Percentiles rank a stretch among this genome's conserved stretches.
Conservation (phyloP, 306 rosid genomes). For the Herpetospermum pedunculosum region DNA sequence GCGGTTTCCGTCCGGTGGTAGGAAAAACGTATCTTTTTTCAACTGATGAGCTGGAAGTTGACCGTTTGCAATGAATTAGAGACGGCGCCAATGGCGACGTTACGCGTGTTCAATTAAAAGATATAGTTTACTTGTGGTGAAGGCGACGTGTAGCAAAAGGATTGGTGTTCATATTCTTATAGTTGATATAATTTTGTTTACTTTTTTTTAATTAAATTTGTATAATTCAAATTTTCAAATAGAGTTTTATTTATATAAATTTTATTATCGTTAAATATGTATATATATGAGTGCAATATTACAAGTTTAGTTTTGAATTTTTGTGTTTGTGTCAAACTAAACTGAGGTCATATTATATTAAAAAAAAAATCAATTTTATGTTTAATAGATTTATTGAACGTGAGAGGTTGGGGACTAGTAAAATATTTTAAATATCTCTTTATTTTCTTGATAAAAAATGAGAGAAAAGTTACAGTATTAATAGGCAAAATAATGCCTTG, state of each 20-base stretch:
- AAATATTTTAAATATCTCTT: too few species aligned
- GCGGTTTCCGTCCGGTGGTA: background rate
- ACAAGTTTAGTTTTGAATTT: too few species aligned
- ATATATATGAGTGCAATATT: too few species aligned
- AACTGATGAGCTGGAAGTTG: constrained; percentile 11
- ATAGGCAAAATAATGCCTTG: too few species aligned
- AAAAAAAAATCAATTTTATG: too few species aligned
- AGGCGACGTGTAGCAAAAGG: background rate
- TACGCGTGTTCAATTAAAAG: background rate
- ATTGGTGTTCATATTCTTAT: background rate
- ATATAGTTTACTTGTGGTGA: background rate
- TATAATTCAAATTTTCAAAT: background rate
- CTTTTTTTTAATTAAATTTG: background rate
- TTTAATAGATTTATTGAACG: too few species aligned
- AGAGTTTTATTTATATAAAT: background rate
- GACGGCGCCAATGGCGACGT: background rate
- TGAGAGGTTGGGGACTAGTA: too few species aligned
- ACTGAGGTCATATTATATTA: too few species aligned
- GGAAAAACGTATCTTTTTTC: background rate
- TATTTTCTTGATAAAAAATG: too few species aligned
- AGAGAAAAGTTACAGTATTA: too few species aligned
- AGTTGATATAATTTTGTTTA: background rate
- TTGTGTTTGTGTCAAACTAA: too few species aligned
- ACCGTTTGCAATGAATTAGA: background rate
- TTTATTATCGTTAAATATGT: background rate